Percentiles rank a stretch among this genome's conserved stretches.
These are phyloP conservation scores for Pythium grandisporangium DNA, from an alignment of 352 stramenopile species.

Conservation along the genomic window DNA sequence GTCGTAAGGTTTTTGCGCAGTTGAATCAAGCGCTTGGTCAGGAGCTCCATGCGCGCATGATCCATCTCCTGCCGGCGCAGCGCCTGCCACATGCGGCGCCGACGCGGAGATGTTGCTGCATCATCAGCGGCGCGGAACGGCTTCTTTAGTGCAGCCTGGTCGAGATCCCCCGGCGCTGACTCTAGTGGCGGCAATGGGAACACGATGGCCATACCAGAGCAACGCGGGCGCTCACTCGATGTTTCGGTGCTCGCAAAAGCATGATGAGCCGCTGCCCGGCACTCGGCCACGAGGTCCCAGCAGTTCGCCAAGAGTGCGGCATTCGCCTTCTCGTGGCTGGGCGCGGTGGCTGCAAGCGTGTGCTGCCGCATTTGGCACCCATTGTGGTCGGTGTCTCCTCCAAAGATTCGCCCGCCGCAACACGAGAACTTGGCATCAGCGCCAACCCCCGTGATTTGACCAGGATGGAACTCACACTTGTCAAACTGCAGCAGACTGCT, in stretches of 20 bases:
- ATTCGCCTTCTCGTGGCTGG: slow-evolving; percentile 10
- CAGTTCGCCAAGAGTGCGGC: slow-evolving; percentile 17
- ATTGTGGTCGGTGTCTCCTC: slow-evolving; percentile 24
- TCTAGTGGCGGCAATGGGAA: not conserved
- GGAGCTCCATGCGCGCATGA: slow-evolving; percentile 32
- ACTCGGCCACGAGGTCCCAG: slow-evolving; percentile 23
- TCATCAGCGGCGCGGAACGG: slow-evolving; percentile 1
- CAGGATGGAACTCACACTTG: slow-evolving; percentile 39
- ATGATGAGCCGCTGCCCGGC: slow-evolving; percentile 5
- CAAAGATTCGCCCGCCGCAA: slow-evolving; percentile 34
- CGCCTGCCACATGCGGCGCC: slow-evolving; percentile 32
- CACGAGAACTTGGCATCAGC: slow-evolving; percentile 39
- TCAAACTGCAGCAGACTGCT: slow-evolving; percentile 31
- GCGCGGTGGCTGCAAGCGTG: slow-evolving; percentile 2
- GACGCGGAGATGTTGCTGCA: slow-evolving; percentile 5
- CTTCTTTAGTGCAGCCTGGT: slow-evolving; percentile 1
- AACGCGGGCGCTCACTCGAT: not conserved
- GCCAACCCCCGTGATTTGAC: slow-evolving; percentile 22
- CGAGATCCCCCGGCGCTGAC: not conserved
- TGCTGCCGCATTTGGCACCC: slow-evolving; percentile 41
- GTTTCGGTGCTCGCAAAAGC: not conserved
- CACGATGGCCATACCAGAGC: slow-evolving; percentile 7
- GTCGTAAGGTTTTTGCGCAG: slow-evolving; percentile 38
- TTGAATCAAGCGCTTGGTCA: slow-evolving; percentile 29
- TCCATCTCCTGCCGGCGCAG: slow-evolving; percentile 64